Evolutionary conservation across 768 basidiomycete genomes (phyloP).

Genomic region (Leccinum disarticulatum): DNA sequence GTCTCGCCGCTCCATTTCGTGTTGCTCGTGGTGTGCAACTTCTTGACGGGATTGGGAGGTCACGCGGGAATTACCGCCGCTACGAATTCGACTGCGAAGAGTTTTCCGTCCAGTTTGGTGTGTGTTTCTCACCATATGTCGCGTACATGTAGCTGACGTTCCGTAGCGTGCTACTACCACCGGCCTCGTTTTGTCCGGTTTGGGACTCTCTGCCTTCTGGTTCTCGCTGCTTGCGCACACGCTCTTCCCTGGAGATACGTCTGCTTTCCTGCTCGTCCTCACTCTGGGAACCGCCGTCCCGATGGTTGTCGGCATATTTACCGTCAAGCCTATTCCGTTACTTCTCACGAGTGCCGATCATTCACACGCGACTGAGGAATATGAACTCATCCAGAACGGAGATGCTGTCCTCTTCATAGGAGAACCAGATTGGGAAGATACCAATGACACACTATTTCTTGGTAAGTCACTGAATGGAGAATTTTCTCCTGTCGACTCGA

Average conservation of each 20-base stretch:
- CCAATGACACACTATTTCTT: slow-evolving; percentile 35
- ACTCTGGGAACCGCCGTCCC: slow-evolving; percentile 76
- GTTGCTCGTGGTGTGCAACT: slow-evolving; percentile 60
- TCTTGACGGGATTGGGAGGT: slow-evolving; percentile 75
- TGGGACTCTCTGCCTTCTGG: slow-evolving; percentile 88
- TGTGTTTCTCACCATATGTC: slow-evolving; percentile 27
- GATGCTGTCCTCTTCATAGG: slow-evolving; percentile 25
- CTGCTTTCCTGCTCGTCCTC: slow-evolving; percentile 72
- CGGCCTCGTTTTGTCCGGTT: slow-evolving; percentile 80
- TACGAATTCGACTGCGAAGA: slow-evolving; percentile 81
- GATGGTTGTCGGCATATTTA: slow-evolving; percentile 73
- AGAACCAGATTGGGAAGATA: slow-evolving; percentile 63
- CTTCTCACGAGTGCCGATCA: slow-evolving; percentile 33
- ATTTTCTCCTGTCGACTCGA: slow-evolving; percentile 30
- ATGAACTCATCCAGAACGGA: slow-evolving; percentile 17
- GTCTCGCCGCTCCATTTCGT: slow-evolving; percentile 45
- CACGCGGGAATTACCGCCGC: slow-evolving; percentile 69
- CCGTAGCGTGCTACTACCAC: slow-evolving; percentile 71
- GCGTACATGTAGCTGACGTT: neutral
- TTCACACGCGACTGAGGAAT: slow-evolving; percentile 12
- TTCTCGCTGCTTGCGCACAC: slow-evolving; percentile 77
- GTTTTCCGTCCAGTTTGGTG: slow-evolving; percentile 73
- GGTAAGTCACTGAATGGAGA: slow-evolving; percentile 28
- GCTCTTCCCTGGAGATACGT: slow-evolving; percentile 75
- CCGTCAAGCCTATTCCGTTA: slow-evolving; percentile 67